These are phyloP conservation scores for Bisporella sp. DNA, from an alignment of 2,329 filamentous ascomycete species.

Conservation along the genomic window DNA sequence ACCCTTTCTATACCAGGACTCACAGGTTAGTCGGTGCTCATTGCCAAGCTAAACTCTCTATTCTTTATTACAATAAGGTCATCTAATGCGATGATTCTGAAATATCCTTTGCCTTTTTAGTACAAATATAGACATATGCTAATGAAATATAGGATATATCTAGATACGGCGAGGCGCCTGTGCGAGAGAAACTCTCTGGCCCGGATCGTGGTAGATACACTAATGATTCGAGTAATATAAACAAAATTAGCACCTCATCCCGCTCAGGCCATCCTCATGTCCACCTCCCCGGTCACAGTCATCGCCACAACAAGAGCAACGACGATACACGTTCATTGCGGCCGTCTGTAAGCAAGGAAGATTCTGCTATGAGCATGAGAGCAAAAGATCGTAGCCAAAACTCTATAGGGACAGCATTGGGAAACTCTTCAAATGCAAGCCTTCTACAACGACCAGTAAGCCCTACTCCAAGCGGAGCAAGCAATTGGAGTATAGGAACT, in stretches of 20 bases:
- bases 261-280: conserved; percentile 45
- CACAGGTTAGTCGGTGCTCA: conserved; percentile 49
- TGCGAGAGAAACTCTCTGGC: conserved; percentile 61
- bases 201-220: conserved; percentile 63
- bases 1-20: conserved; percentile 93
- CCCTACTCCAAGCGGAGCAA: conserved; percentile 71
- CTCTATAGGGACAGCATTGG: conserved; percentile 21
- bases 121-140: not conserved
- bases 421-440: conserved; percentile 21
- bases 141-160: conserved; percentile 54
- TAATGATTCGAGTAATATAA: conserved; percentile 41
- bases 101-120: too few species aligned
- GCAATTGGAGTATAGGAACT: conserved; percentile 38
- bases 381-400: conserved; percentile 40
- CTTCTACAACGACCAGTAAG: conserved; percentile 63
- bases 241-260: conserved; percentile 56
- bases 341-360: conserved; percentile 70
- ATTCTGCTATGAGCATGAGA: conserved; percentile 47
- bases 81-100: too few species aligned
- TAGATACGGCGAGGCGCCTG: conserved; percentile 70
- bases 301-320: conserved; percentile 64
- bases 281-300: conserved; percentile 57
- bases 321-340: conserved; percentile 60
- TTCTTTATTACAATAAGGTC: too few species aligned
- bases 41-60: too few species aligned